Evolutionary conservation across 2,329 filamentous ascomycete species (phyloP).

Genomic region (Hirsutella rhossiliensis): DNA sequence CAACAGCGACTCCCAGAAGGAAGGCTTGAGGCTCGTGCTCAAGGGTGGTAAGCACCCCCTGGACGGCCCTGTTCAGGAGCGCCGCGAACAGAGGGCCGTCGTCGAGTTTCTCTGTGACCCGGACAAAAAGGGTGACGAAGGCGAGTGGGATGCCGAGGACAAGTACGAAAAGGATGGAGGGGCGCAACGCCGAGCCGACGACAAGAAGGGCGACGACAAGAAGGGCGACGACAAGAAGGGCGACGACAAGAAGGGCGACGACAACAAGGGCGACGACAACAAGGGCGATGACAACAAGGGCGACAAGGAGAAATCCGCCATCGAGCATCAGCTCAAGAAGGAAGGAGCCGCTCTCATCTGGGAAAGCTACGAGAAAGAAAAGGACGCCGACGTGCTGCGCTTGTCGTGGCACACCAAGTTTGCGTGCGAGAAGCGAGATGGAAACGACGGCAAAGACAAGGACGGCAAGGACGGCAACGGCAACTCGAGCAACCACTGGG

Average conservation of each 20-base stretch:
- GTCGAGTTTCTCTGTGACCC: slow-evolving; percentile 78
- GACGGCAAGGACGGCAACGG: slow-evolving; percentile 20
- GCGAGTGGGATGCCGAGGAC: slow-evolving; percentile 46
- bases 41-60: slow-evolving; percentile 43
- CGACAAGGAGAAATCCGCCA: slow-evolving; percentile 23
- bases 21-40: slow-evolving; percentile 62
- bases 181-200: slow-evolving; percentile 9
- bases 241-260: slow-evolving; percentile 28
- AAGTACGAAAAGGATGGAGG: slow-evolving; percentile 17
- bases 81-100: slow-evolving; percentile 57
- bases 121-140: slow-evolving; percentile 61
- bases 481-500: slow-evolving; percentile 54
- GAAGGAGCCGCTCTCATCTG: slow-evolving; percentile 58
- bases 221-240: slow-evolving; percentile 25
- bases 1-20: slow-evolving; percentile 50
- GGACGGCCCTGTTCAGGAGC: slow-evolving; percentile 36
- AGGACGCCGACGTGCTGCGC: slow-evolving; percentile 50
- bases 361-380: slow-evolving; percentile 54
- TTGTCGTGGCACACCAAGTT: slow-evolving; percentile 82
- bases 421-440: slow-evolving; percentile 55
- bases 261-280: slow-evolving; percentile 23
- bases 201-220: slow-evolving; percentile 24
- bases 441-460: slow-evolving; percentile 29
- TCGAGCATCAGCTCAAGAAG: slow-evolving; percentile 41
- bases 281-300: slow-evolving; percentile 27